Evolutionary conservation across 805 yeast species (phyloP), one percentile per base, ranked within the genome.

Genomic region (Suhomyces sp.): DNA sequence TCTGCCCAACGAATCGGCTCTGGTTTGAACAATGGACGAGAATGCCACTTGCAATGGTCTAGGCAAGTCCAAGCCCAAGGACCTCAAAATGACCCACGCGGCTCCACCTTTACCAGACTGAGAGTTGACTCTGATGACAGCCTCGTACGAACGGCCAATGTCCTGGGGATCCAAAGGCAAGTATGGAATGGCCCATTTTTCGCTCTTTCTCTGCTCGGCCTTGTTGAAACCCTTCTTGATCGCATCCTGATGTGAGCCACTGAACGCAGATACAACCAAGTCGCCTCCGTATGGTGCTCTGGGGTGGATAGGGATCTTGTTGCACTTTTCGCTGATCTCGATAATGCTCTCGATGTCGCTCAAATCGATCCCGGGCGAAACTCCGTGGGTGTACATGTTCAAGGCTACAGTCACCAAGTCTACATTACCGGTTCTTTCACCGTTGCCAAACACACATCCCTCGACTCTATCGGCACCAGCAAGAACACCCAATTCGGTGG

Each of bases 61-160:
- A 67, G 93, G 93, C 57, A 87, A 73, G 64, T 87, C 93, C 60
- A 87, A 74, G 56, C 89, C 91, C 60, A 86, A 72, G 31, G 87
- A 75, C 71, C 88, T 79, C 64, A 85, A 79, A 57, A 87, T 78
- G 52, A 87, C 83, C 93, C 93, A 87, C 22, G 92, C 90, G 46
- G 92, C 90, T 70, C 93, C 93, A 66, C 93, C 93, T 70, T 87
- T 87, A 69, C 93, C 93, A n/a, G 90, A 84, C 73, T 87, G 93
- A 22, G 93, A 87, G 73, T 87, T 87, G 63, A 87, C 92, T 76
- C 93, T 79, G 65, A 87, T 87, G 54, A 87, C 88, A 51, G 91
- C 92, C 73, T 87, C 93, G 68, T 87, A 87, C 60, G 80, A 86
- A 76, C 90, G 79, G 52, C 93, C 93, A 60, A 87, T 83, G 68